Percentiles rank a stretch among this genome's conserved stretches.
These are phyloP conservation scores for Penicillium sp. DNA, from an alignment of 2,329 filamentous ascomycete species.

Conservation along the genomic window DNA sequence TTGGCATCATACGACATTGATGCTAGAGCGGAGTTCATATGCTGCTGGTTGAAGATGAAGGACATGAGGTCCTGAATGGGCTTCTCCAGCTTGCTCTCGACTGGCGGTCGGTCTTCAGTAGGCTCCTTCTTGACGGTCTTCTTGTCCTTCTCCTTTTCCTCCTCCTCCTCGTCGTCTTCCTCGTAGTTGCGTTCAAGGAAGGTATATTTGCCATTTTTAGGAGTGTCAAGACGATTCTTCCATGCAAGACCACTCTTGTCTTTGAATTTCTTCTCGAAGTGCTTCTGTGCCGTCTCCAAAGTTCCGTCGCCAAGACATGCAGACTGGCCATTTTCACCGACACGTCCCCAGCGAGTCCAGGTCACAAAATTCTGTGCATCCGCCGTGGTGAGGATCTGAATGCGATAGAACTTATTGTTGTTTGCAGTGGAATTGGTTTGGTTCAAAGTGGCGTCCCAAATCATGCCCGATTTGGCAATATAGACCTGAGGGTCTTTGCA, in stretches of 20 bases:
- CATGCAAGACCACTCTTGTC: conserved; percentile 59
- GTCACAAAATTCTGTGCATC: conserved; percentile 53
- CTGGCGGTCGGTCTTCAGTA: conserved; percentile 41
- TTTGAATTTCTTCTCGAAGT: conserved; percentile 62
- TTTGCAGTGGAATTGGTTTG: conserved; percentile 73
- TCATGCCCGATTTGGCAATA: conserved; percentile 66
- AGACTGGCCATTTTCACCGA: conserved; percentile 59
- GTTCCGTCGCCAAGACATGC: conserved; percentile 45
- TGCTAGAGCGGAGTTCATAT: conserved; percentile 63
- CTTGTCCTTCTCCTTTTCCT: conserved; percentile 37
- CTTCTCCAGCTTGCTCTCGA: conserved; percentile 61
- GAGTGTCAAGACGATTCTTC: conserved; percentile 48
- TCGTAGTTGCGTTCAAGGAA: conserved; percentile 81
- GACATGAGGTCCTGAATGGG: conserved; percentile 71
- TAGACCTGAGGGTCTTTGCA: conserved; percentile 55
- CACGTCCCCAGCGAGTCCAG: conserved; percentile 82
- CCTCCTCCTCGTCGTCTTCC: conserved; percentile 59
- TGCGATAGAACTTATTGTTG: conserved; percentile 81
- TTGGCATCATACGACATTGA: conserved; percentile 53
- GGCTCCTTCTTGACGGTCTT: conserved; percentile 40
- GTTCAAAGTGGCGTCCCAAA: conserved; percentile 79
- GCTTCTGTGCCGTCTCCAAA: conserved; percentile 44
- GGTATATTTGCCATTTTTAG: conserved; percentile 68
- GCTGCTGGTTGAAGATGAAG: conserved; percentile 79
- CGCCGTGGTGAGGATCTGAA: conserved; percentile 61